Base-by-base conservation (phyloP, 2,329 filamentous ascomycete species). In the Trichoderma semiorbis region DNA sequence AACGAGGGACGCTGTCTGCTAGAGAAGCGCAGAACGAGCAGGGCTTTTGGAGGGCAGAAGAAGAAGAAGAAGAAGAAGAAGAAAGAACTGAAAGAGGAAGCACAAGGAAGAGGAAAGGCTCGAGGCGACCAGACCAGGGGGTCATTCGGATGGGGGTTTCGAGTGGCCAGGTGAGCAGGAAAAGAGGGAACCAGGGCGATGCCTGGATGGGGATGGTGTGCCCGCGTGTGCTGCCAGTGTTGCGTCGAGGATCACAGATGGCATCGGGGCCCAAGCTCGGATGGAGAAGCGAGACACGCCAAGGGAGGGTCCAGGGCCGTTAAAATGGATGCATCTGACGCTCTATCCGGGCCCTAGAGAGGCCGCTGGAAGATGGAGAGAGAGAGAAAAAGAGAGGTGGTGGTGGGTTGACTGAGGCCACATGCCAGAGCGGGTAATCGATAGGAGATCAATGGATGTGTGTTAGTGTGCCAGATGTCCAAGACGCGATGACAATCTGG, bases 1-100 rank as follows among this genome's bases (percentile, higher is more conserved):
- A 72, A 72, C 71, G 71, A 72, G 30, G 55, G 71, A 70, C 71
- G 69, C 66, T 72, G 50, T 70, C 65, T 64, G 61, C 70, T 55
- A 53, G 72, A 53, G 60, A 61, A 70, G 34, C 55, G 71, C 58
- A 69, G 73, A 58, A 63, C 26, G 39, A 55, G 60, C 64, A 26
- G 30, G 50, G 63, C 62, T 57, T 57, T 71, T 58, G 60, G 60
- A 34, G 39, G 61, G 50, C 71, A 53, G 53, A 34, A 8, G 43
- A 55, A 24, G 36, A 43, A 58, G 69, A n/a, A n/a, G n/a, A n/a
- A n/a, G n/a, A 53, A 6, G 28, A 64, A n/a, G 18, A 34, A 32
- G 26, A 12, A 21, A 18, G 16, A 72, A 39, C 14, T 24, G 50
- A 28, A 53, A 55, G 55, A 70, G 61, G 71, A 64, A 55, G 47